These are phyloP conservation scores for Marchantia paleacea DNA, from an alignment of 225 moss, liverwort and hornwort species.

Conservation along the genomic window DNA sequence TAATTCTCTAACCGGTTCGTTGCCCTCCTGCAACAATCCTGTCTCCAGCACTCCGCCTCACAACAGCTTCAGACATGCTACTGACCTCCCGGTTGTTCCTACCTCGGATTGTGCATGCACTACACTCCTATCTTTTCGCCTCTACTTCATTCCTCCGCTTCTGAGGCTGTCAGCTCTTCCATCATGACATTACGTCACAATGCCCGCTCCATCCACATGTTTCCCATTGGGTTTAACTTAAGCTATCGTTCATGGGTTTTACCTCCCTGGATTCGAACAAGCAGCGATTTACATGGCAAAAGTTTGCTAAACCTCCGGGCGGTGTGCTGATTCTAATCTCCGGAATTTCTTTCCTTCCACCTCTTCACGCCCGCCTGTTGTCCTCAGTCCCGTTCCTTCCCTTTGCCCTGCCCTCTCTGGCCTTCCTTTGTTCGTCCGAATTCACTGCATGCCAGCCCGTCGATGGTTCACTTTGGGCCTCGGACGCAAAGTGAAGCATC, in stretches of 20 bases:
- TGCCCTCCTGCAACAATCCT: neutral
- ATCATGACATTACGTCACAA: neutral
- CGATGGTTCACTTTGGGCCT: neutral
- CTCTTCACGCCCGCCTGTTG: conserved; percentile 4
- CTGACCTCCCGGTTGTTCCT: neutral
- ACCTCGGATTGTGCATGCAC: neutral
- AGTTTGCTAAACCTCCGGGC: neutral
- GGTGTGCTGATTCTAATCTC: conserved; percentile 20
- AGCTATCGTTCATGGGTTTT: neutral
- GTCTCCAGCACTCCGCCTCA: neutral
- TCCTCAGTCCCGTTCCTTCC: neutral
- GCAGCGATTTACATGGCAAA: neutral
- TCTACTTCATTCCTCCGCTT: neutral
- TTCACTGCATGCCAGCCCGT: neutral
- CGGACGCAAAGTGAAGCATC: neutral
- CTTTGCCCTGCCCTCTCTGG: no score
- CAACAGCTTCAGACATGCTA: neutral
- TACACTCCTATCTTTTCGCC: neutral
- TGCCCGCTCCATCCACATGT: neutral
- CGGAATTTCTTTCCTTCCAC: conserved; percentile 9
- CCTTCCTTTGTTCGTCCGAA: neutral
- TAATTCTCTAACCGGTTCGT: neutral
- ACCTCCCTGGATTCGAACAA: neutral
- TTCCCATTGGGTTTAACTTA: neutral
- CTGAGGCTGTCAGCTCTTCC: neutral